Evolutionary conservation across 306 rosid species (phyloP), one percentile per base, ranked within the genome.

Genomic region (Lablab purpureus): DNA sequence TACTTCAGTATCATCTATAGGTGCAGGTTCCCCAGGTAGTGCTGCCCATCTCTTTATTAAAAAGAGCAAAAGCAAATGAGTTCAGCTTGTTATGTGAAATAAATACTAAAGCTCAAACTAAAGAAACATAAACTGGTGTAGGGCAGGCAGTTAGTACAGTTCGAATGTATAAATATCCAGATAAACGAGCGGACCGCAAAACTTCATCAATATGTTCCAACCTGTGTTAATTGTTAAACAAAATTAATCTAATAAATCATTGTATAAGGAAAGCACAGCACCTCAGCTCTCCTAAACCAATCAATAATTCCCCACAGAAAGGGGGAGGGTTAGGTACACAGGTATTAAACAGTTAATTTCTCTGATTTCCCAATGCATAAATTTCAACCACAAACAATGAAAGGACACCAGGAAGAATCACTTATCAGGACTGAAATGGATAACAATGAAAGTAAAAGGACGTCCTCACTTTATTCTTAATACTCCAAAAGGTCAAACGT

Each of bases 11-110:
- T 93, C 99, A 80, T 95, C 99, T 71, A 93, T 74, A 1, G 97
- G 98, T 58, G 91, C 93, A 86, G 94, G 99, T 82, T 93, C 99
- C 74, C 98, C 99, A 6, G 98, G 99, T 54, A 95, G 89, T 34
- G 94, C 85, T 40, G 89, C 85, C 99, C 99, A 95, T 67, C 99
- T 90, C 99, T 95, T 28, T 9, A 40, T 36, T 75, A 25, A 80
- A 40, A 79, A 65, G 21, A 34, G 22, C 21, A 63, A 51, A 63
- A 75, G 36, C 49, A 82, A 70, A 54, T 83, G 49, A 80, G 40
- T 66, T 76, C 37, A 45, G 69, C 49, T 76, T 58, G 67, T 50
- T 71, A 12, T 23, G 55, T 46, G 54, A 80, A 51, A 19, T 13
- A 46, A 32, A 81, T 30, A 43, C 17, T 36, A 65, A 45, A 66